Percentiles rank a stretch among this genome's conserved stretches.
These are phyloP conservation scores for Aspergillus thermomutatus DNA, from an alignment of 2,329 filamentous ascomycete species.

Conservation along the genomic window DNA sequence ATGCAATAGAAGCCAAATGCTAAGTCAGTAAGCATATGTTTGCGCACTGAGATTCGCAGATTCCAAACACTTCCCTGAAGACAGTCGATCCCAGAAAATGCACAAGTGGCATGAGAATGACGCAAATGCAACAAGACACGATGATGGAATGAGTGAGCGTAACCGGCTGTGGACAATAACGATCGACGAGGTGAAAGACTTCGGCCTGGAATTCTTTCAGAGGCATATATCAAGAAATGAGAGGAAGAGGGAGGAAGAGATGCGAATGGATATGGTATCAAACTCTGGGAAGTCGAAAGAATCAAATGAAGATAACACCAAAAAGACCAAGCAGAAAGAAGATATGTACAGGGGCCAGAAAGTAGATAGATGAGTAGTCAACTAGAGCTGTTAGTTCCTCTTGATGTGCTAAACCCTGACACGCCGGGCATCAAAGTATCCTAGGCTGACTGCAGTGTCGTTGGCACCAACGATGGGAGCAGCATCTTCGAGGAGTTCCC, in stretches of 20 bases:
- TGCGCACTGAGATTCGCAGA: not conserved
- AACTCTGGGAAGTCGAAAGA: not conserved
- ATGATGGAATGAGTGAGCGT: not conserved
- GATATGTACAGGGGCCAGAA: not conserved
- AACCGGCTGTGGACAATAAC: not conserved
- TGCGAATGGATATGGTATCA: conserved; percentile 10
- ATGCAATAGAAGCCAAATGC: not conserved
- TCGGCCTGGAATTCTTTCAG: not conserved
- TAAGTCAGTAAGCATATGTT: not conserved
- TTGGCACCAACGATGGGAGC: conserved; percentile 44
- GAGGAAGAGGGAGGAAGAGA: not conserved
- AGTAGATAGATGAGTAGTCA: not conserved
- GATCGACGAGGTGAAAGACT: conserved; percentile 1
- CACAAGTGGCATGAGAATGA: conserved; percentile 2
- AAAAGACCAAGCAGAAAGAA: not conserved
- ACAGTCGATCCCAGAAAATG: not conserved
- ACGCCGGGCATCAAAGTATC: conserved; percentile 41
- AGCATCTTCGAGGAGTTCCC: conserved; percentile 46
- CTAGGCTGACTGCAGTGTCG: conserved; percentile 43
- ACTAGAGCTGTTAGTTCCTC: not conserved
- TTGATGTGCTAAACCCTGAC: conserved; percentile 23
- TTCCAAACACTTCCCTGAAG: not conserved
- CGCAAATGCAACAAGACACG: not conserved
- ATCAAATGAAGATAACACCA: not conserved
- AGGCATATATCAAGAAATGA: conserved; percentile 1